Percentiles rank a stretch among this genome's conserved stretches.
phyloP scores from a whole-genome alignment of 768 basidiomycete genomes.

The Crassisporium funariophilum region DNA sequence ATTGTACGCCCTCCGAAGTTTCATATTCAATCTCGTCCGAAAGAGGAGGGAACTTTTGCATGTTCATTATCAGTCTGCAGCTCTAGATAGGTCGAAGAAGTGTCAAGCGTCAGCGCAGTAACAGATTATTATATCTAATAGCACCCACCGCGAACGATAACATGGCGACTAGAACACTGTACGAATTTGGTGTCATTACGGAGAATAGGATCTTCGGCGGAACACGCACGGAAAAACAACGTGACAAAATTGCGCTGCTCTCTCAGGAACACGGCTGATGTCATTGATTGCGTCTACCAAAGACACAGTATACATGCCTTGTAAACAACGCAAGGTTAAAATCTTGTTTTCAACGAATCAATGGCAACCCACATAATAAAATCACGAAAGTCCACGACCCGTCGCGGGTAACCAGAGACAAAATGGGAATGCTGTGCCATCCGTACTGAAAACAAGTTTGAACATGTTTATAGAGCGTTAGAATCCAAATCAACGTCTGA shows the following conservation, averaged over 20 bases:
- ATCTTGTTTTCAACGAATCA: neutral
- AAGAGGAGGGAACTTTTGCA: neutral
- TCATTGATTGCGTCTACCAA: neutral
- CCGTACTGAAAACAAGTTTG: neutral
- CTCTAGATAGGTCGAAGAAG: too few relatives aligned
- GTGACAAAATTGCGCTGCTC: neutral
- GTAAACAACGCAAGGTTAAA: neutral
- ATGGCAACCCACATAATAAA: neutral
- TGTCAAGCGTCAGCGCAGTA: neutral
- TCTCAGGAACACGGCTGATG: too few relatives aligned
- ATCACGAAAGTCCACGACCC: conserved; percentile 2
- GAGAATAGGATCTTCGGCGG: neutral
- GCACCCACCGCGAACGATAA: conserved; percentile 12
- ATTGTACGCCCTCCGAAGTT: neutral
- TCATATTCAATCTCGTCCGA: neutral
- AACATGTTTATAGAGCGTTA: conserved; percentile 5
- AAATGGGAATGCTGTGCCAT: conserved; percentile 6
- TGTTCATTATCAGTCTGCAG: conserved; percentile 2
- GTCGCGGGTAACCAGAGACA: conserved; percentile 5
- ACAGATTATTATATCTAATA: neutral
- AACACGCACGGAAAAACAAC: conserved; percentile 12
- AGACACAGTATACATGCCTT: neutral
- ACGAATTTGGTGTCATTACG: neutral
- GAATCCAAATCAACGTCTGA: neutral
- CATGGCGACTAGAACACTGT: conserved; percentile 6